A percentile compares a stretch with the other conserved stretches of the same genome.
Evolutionary conservation across 305 asterid genomes (phyloP).

Genomic region (Withania somnifera): DNA sequence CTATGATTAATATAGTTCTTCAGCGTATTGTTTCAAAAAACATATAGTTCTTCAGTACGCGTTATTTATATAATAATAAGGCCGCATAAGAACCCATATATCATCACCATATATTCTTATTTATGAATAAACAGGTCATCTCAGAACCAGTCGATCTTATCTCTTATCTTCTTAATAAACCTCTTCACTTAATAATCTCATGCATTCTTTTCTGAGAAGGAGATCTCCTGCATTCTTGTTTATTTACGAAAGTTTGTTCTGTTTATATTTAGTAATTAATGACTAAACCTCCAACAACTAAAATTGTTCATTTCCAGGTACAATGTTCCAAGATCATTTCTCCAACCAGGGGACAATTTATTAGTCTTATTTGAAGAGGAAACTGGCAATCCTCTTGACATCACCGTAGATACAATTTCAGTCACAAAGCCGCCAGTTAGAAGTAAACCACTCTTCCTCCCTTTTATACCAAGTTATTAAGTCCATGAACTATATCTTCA

Average conservation of each 20-base stretch:
- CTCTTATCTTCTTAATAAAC: neutral
- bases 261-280: neutral
- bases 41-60: neutral
- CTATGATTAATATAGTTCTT: neutral
- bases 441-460: slow-evolving; percentile 25
- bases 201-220: too few relatives aligned
- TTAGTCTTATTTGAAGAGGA: slow-evolving; percentile 78
- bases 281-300: neutral
- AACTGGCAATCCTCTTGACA: slow-evolving; percentile 46
- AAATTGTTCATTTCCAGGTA: slow-evolving; percentile 35
- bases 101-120: neutral
- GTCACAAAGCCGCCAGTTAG: slow-evolving; percentile 31
- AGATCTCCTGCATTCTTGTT: neutral
- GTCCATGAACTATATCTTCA: slow-evolving; percentile 14
- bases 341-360: slow-evolving; percentile 41
- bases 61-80: neutral
- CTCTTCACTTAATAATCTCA: neutral
- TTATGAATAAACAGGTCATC: neutral
- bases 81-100: neutral
- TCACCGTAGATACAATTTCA: slow-evolving; percentile 54
- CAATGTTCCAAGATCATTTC: slow-evolving; percentile 76
- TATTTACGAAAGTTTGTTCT: neutral
- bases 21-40: too few relatives aligned
- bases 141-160: neutral
- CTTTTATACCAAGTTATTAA: slow-evolving; percentile 22